Conservation (phyloP, 2,329 filamentous ascomycete genomes). For the Neophaeococcomyces mojaviensis region DNA sequence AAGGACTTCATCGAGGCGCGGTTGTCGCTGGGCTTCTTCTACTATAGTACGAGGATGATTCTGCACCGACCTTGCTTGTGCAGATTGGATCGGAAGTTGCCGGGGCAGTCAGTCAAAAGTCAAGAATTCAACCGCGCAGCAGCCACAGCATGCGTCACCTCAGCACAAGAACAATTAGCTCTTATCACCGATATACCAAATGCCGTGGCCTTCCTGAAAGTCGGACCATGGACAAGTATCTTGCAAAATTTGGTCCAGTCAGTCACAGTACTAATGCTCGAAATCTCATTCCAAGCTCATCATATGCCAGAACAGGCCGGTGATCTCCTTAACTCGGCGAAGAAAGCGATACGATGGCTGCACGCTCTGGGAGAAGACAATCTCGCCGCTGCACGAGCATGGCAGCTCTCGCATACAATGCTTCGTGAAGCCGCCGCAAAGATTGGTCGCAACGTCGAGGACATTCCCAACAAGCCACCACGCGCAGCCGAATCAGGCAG, state of each 20-base stretch:
- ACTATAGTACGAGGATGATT: conserved; percentile 38
- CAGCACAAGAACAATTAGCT: conserved; percentile 32
- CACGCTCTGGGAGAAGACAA: conserved; percentile 32
- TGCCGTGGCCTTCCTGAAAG: conserved; percentile 32
- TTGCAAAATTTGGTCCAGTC: conserved; percentile 41
- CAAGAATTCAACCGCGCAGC: conserved; percentile 34
- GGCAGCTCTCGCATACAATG: conserved; percentile 33
- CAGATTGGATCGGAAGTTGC: conserved; percentile 31
- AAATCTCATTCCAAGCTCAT: conserved; percentile 37
- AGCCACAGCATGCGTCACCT: conserved; percentile 33
- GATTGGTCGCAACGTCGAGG: conserved; percentile 27
- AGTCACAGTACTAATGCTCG: conserved; percentile 38
- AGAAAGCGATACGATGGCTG: conserved; percentile 39
- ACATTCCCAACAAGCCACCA: conserved; percentile 23
- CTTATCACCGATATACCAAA: conserved; percentile 37
- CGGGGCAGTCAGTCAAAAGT: conserved; percentile 23
- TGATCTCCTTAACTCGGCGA: conserved; percentile 30
- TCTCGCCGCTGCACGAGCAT: conserved; percentile 34
- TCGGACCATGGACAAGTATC: conserved; percentile 39
- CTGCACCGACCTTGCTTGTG: conserved; percentile 40
- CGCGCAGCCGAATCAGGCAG: conserved; percentile 6
- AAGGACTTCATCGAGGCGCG: conserved; percentile 30
- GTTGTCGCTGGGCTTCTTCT: conserved; percentile 36
- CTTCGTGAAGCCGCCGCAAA: conserved; percentile 29
- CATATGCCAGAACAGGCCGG: conserved; percentile 36